phyloP scores from a whole-genome alignment of 306 rosid genomes.

The Vigna reflexopilosa region DNA sequence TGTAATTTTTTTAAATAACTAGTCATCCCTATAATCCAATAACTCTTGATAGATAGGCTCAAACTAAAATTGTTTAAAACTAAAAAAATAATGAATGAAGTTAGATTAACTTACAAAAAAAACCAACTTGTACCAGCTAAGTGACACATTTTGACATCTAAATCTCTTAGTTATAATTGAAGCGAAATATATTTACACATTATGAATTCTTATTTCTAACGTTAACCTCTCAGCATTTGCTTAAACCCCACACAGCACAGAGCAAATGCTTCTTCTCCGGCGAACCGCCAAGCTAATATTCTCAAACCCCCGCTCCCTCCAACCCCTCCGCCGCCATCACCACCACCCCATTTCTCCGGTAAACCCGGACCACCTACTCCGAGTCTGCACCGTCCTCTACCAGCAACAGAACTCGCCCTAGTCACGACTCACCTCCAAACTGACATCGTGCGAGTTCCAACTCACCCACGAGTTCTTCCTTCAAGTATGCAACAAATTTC shows the following conservation, averaged over 20 bases:
- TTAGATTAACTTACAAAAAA: too few relatives aligned
- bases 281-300: neutral
- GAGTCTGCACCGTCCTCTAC: conserved; percentile 74
- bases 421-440: conserved; percentile 68
- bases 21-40: too few relatives aligned
- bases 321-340: conserved; percentile 31
- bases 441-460: conserved; percentile 57
- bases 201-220: too few relatives aligned
- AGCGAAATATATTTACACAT: too few relatives aligned
- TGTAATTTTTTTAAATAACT: too few relatives aligned
- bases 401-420: conserved; percentile 80
- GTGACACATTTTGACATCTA: too few relatives aligned
- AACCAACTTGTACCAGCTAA: too few relatives aligned
- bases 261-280: conserved; percentile 41
- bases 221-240: too few relatives aligned
- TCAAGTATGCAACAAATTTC: conserved; percentile 86
- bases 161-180: too few relatives aligned
- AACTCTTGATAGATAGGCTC: too few relatives aligned
- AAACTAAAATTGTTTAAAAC: too few relatives aligned
- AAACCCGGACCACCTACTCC: conserved; percentile 62
- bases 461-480: conserved; percentile 90
- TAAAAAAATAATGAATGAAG: too few relatives aligned
- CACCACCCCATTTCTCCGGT: conserved; percentile 48
- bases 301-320: conserved; percentile 19
- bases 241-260: neutral